Percentiles rank a stretch among this genome's conserved stretches.
Evolutionary conservation across 2,329 filamentous ascomycete species (phyloP).

Genomic region (Ophiostoma fasciatum): DNA sequence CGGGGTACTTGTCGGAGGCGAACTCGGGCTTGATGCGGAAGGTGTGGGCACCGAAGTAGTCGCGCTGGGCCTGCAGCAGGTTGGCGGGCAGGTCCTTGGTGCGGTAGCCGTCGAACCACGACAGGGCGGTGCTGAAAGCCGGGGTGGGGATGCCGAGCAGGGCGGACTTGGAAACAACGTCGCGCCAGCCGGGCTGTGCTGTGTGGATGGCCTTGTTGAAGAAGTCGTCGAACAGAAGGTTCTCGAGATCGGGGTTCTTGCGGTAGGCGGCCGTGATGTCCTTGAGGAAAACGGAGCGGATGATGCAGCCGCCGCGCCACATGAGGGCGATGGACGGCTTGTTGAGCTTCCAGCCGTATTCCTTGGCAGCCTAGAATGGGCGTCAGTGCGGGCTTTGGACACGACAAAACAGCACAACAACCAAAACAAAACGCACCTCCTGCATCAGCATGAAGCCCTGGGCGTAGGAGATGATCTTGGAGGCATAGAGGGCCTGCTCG

Average conservation of each 20-base stretch:
- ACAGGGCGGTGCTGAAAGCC: conserved; percentile 90
- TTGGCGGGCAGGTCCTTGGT: conserved; percentile 96
- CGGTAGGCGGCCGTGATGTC: conserved; percentile 98
- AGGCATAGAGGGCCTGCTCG: conserved; percentile 96
- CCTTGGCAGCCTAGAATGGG: conserved; percentile 62
- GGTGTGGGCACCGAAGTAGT: conserved; percentile 96
- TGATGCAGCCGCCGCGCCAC: conserved; percentile 99
- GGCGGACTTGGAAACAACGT: conserved; percentile 80
- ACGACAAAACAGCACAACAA: neutral
- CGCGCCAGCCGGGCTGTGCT: conserved; percentile 84
- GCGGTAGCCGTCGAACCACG: conserved; percentile 98
- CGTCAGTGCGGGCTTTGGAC: neutral
- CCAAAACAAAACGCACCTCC: conserved; percentile 46
- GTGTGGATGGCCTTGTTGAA: conserved; percentile 99
- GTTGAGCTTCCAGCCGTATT: conserved; percentile 98
- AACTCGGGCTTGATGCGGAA: conserved; percentile 75
- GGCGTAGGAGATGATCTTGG: conserved; percentile 99
- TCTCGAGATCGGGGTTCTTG: conserved; percentile 85
- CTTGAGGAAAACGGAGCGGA: conserved; percentile 99
- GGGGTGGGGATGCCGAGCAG: conserved; percentile 92
- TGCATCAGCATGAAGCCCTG: conserved; percentile 99
- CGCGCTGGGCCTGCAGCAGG: conserved; percentile 94
- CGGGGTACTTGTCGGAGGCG: conserved; percentile 66
- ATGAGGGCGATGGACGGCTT: conserved; percentile 99
- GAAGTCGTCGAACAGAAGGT: conserved; percentile 97